Evolutionary conservation across 441 rosid genomes (phyloP).

Genomic region (Pelargonium australe): DNA sequence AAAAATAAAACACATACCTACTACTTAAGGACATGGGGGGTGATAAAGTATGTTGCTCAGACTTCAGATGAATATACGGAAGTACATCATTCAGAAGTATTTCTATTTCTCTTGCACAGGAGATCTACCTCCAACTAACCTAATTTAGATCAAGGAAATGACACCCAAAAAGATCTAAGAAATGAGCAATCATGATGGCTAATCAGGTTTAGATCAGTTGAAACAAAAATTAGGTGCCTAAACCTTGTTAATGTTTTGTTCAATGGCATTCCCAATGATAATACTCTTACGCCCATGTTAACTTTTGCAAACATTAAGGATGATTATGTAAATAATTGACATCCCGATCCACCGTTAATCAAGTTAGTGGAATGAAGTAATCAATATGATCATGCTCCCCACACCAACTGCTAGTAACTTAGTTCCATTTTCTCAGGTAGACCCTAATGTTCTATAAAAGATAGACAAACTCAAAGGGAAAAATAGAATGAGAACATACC

Average conservation of each 20-base stretch:
- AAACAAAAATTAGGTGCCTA: too few relatives aligned
- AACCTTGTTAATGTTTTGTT: neutral
- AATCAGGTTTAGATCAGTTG: too few relatives aligned
- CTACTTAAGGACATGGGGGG: too few relatives aligned
- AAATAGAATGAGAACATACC: conserved; percentile 34
- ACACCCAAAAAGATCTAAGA: too few relatives aligned
- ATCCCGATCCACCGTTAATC: neutral
- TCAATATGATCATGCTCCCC: neutral
- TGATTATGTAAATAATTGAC: neutral
- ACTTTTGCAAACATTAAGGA: neutral
- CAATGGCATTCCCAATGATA: neutral
- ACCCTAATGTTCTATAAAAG: neutral
- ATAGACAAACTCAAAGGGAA: neutral
- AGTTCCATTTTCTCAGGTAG: neutral
- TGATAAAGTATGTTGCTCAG: too few relatives aligned
- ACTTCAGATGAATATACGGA: too few relatives aligned
- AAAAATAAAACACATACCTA: neutral
- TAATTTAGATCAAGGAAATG: too few relatives aligned
- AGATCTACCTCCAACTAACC: too few relatives aligned
- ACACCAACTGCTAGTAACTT: neutral
- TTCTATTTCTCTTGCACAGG: too few relatives aligned
- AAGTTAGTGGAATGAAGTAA: neutral
- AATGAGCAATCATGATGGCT: too few relatives aligned
- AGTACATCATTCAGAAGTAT: too few relatives aligned
- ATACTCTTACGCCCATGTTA: neutral